These are phyloP conservation scores for Ettlia oleoabundans DNA, from an alignment of 139 green algal genomes.

Conservation along the genomic window DNA sequence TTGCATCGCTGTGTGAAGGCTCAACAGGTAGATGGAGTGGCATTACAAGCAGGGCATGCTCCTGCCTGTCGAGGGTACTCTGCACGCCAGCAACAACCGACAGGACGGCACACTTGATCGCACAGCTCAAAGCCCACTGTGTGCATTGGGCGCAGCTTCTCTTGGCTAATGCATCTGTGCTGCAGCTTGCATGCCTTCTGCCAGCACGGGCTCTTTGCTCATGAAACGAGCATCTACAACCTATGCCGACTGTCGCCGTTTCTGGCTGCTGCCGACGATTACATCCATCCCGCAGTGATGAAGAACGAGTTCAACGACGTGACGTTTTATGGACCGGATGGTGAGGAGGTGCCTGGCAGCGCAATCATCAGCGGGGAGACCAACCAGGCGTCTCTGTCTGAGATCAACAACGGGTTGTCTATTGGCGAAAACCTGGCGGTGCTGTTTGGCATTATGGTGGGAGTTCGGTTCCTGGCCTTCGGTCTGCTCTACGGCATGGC, in stretches of 20 bases:
- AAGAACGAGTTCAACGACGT: constrained; percentile 11
- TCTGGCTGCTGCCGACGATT: too few species aligned
- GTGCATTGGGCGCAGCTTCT: neutral
- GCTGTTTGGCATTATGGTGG: constrained; percentile 55
- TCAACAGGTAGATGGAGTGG: neutral
- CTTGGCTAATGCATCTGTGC: too few species aligned
- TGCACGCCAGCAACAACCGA: too few species aligned
- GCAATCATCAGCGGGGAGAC: neutral
- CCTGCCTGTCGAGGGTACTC: too few species aligned
- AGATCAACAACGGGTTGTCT: constrained; percentile 58
- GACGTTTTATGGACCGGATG: neutral
- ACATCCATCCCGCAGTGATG: too few species aligned
- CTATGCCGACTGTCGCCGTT: neutral
- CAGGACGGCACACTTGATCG: too few species aligned
- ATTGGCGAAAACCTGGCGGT: constrained; percentile 44
- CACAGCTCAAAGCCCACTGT: too few species aligned
- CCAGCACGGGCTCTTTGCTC: too few species aligned
- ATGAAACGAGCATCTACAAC: too few species aligned
- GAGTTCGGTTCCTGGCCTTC: constrained; percentile 24
- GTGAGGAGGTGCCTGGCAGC: constrained; percentile 16
- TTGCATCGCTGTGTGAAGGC: neutral
- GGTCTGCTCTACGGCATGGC: neutral
- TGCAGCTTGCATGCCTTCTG: neutral
- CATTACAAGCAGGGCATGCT: too few species aligned
- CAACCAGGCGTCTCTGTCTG: neutral